Conservation (phyloP, 192 early-diverging fungal genomes). For the Physocladia obscura region DNA sequence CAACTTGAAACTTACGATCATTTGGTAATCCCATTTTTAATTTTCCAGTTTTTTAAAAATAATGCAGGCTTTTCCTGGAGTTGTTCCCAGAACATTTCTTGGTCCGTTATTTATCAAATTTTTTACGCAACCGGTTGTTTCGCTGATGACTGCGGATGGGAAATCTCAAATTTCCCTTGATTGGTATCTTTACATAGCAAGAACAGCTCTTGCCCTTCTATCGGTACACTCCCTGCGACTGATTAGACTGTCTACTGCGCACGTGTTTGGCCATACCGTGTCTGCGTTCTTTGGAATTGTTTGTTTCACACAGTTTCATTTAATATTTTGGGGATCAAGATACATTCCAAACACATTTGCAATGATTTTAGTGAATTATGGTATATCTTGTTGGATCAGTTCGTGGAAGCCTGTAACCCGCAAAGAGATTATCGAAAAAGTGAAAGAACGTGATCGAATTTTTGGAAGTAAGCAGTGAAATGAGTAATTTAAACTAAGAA, state of each 20-base stretch:
- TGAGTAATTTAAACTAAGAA: too few species aligned
- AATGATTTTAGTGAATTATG: constrained; percentile 59
- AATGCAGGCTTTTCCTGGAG: constrained; percentile 74
- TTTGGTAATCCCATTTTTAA: constrained; percentile 39
- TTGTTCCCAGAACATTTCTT: constrained; percentile 91
- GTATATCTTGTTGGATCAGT: not conserved
- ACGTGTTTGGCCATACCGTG: constrained; percentile 58
- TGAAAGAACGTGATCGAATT: constrained; percentile 5
- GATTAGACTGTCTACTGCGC: constrained; percentile 51
- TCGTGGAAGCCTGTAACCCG: constrained; percentile 15
- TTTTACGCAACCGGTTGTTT: constrained; percentile 1
- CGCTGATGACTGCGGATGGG: not conserved
- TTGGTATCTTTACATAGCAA: constrained; percentile 19
- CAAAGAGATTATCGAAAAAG: constrained; percentile 5
- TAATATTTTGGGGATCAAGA: constrained; percentile 83
- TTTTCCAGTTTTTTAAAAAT: not conserved
- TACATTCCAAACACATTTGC: constrained; percentile 87
- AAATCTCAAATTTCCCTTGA: not conserved
- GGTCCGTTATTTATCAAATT: constrained; percentile 71
- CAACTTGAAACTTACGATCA: constrained; percentile 70
- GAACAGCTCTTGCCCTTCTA: constrained; percentile 1
- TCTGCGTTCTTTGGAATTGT: constrained; percentile 55
- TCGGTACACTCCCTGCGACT: constrained; percentile 44
- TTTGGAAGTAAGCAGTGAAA: constrained; percentile 27
- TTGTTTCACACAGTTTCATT: constrained; percentile 77